These are phyloP conservation scores for Nigrograna mackinnonii DNA, from an alignment of 2,329 filamentous ascomycete genomes.

Conservation along the genomic window DNA sequence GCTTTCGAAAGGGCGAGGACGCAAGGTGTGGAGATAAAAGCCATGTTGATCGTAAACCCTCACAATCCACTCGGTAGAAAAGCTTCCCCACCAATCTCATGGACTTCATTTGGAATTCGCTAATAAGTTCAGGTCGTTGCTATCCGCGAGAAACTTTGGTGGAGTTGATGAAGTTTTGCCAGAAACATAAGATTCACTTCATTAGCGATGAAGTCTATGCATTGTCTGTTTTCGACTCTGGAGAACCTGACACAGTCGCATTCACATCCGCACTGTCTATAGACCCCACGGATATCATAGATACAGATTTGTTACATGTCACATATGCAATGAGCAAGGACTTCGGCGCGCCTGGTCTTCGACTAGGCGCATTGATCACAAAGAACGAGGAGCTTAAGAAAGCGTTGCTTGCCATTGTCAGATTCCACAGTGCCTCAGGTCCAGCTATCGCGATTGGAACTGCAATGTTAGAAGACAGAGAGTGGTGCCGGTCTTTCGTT, in stretches of 20 bases:
- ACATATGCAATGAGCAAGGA: constrained; percentile 44
- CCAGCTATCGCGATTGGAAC: constrained; percentile 18
- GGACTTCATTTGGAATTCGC: background rate
- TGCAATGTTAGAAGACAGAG: constrained; percentile 20
- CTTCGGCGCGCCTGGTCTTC: constrained; percentile 59
- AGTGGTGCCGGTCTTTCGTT: constrained; percentile 49
- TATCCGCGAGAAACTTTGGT: constrained; percentile 44
- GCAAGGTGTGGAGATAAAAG: constrained; percentile 45
- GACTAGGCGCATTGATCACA: constrained; percentile 20
- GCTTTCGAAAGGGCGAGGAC: constrained; percentile 40
- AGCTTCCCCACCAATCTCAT: too few relatives aligned
- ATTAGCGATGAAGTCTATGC: constrained; percentile 65
- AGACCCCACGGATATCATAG: constrained; percentile 45
- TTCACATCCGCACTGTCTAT: constrained; percentile 8
- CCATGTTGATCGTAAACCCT: constrained; percentile 53
- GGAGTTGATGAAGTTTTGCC: constrained; percentile 53
- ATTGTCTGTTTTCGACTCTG: constrained; percentile 47
- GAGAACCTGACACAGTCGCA: constrained; percentile 16
- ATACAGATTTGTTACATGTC: constrained; percentile 54
- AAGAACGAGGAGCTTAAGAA: constrained; percentile 17
- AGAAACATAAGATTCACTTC: constrained; percentile 55
- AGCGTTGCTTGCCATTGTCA: constrained; percentile 31
- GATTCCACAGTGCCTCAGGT: constrained; percentile 32
- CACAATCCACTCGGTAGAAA: constrained; percentile 51
- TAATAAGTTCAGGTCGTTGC: constrained; percentile 29